These are phyloP conservation scores for Pyrenula massariospora DNA, from an alignment of 495 filamentous ascomycete species.

Conservation along the genomic window DNA sequence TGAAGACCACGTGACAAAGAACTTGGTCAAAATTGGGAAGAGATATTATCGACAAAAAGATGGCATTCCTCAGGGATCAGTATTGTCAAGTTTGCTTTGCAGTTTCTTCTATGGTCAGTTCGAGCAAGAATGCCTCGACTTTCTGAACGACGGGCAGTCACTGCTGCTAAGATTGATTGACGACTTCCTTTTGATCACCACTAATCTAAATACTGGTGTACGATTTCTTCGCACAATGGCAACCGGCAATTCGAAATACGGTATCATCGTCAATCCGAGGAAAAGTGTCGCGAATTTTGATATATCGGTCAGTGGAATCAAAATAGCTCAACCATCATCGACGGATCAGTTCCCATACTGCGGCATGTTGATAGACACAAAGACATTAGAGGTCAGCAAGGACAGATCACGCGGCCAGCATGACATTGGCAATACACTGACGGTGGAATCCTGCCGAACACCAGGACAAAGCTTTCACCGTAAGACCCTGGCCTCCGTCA, in stretches of 20 bases:
- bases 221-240: constrained; percentile 73
- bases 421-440: constrained; percentile 49
- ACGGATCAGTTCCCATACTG: constrained; percentile 70
- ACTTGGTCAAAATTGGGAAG: constrained; percentile 82
- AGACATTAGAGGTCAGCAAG: constrained; percentile 62
- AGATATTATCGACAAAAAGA: constrained; percentile 77
- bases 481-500: constrained; percentile 69
- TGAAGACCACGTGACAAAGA: constrained; percentile 64
- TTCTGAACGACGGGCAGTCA: constrained; percentile 45
- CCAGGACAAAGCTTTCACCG: constrained; percentile 68
- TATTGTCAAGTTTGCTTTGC: constrained; percentile 76
- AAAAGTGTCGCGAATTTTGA: constrained; percentile 88
- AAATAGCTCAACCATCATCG: constrained; percentile 38
- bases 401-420: constrained; percentile 35
- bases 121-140: constrained; percentile 55
- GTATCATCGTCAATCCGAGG: constrained; percentile 59
- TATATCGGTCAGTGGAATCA: constrained; percentile 38
- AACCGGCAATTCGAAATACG: constrained; percentile 62
- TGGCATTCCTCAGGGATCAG: constrained; percentile 88
- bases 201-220: constrained; percentile 46
- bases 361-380: constrained; percentile 62
- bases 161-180: constrained; percentile 76
- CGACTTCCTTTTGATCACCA: constrained; percentile 84
- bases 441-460: constrained; percentile 55
- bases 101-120: constrained; percentile 90